Evolutionary conservation across 148 eudicot genomes (phyloP).

Genomic region (Heliosperma pusillum): DNA sequence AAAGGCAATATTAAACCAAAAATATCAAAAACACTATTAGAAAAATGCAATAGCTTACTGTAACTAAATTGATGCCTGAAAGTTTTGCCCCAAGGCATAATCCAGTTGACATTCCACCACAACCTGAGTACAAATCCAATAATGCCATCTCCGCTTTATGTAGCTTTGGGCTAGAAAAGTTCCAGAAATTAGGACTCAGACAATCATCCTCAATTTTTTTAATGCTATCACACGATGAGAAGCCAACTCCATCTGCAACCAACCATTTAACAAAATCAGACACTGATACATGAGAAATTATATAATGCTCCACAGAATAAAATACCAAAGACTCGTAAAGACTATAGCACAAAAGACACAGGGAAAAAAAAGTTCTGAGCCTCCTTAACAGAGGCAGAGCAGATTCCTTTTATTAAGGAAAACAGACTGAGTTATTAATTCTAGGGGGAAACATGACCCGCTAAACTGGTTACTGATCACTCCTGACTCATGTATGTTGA

Average conservation of each 20-base stretch:
- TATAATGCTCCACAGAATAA: background rate
- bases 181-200: conserved; percentile 21
- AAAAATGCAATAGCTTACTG: conserved; percentile 41
- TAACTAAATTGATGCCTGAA: conserved; percentile 59
- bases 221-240: conserved; percentile 28
- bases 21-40: background rate
- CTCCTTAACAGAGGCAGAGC: background rate
- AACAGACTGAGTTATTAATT: background rate
- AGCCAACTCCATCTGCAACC: conserved; percentile 27
- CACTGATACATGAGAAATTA: conserved; percentile 1
- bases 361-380: background rate
- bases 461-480: background rate
- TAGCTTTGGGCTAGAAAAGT: conserved; percentile 21
- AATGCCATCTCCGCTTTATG: conserved; percentile 47
- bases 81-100: conserved; percentile 84
- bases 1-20: background rate
- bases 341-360: background rate
- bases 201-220: conserved; percentile 24
- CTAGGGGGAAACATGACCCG: background rate
- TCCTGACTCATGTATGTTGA: background rate
- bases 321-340: background rate
- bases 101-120: conserved; percentile 99
- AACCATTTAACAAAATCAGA: conserved; percentile 12
- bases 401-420: background rate
- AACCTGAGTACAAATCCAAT: conserved; percentile 84